phyloP scores from a whole-genome alignment of 345 rosid species.

The Eucalyptus tenuipes region DNA sequence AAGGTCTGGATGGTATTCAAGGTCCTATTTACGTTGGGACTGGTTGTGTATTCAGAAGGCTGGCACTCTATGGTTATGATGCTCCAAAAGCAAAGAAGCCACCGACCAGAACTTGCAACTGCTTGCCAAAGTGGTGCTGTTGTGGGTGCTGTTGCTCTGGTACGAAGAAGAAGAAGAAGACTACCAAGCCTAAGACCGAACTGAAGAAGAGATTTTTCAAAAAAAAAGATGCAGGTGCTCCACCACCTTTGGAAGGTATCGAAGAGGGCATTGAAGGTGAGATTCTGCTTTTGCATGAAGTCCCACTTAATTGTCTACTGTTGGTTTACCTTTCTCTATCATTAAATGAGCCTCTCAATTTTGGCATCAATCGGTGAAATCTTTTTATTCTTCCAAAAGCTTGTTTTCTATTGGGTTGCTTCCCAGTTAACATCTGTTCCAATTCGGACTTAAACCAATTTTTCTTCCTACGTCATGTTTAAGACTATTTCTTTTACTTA shows the following conservation, averaged over 20 bases:
- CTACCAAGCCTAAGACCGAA: conserved; percentile 3
- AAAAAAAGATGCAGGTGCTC: not conserved
- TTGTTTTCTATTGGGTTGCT: not conserved
- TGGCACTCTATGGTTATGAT: conserved; percentile 29
- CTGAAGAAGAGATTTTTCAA: not conserved
- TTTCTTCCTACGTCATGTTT: not conserved
- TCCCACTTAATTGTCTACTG: not conserved
- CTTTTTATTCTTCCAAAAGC: not conserved
- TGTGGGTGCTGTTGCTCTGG: conserved; percentile 21
- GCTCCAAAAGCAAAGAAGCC: conserved; percentile 27
- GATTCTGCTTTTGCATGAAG: not conserved
- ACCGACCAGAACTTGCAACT: conserved; percentile 24
- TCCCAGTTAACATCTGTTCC: not conserved
- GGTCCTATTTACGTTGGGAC: conserved; percentile 48
- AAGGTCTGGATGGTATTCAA: conserved; percentile 54
- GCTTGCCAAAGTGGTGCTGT: conserved; percentile 31
- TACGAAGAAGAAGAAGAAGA: conserved; percentile 27
- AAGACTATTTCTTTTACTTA: not conserved
- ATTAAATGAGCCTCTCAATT: not conserved
- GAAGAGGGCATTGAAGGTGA: conserved; percentile 33
- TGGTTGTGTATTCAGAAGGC: conserved; percentile 38
- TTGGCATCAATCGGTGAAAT: not conserved
- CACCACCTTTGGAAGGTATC: conserved; percentile 4
- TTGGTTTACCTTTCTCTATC: not conserved
- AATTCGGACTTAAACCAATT: not conserved